Evolutionary conservation across 2,329 filamentous ascomycete genomes (phyloP).

Genomic region (Cordyceps pruinosa): DNA sequence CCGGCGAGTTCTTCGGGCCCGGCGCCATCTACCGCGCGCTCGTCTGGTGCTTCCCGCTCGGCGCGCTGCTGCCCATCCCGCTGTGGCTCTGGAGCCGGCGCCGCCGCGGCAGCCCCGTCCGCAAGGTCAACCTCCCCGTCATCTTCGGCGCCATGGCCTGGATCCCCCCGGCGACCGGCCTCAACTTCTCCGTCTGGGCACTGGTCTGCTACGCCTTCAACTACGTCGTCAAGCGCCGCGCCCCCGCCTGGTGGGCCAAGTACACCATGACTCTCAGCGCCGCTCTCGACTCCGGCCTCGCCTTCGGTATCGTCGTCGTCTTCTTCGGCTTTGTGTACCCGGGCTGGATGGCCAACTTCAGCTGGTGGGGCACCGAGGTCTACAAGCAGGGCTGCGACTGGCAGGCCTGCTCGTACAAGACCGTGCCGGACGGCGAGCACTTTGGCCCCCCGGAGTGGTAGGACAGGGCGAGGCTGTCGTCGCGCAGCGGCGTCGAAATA

Average conservation of each 20-base stretch:
- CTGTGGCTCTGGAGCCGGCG: conserved; percentile 65
- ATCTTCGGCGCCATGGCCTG: conserved; percentile 76
- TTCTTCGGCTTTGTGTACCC: conserved; percentile 86
- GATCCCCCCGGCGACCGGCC: conserved; percentile 79
- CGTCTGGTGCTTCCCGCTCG: conserved; percentile 75
- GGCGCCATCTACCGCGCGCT: conserved; percentile 67
- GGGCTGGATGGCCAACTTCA: conserved; percentile 63
- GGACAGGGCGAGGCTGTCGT: background rate
- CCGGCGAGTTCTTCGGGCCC: conserved; percentile 72
- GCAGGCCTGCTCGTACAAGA: conserved; percentile 67
- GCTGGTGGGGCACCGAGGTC: conserved; percentile 84
- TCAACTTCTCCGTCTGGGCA: conserved; percentile 85
- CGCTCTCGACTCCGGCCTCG: conserved; percentile 74
- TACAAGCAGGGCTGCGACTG: conserved; percentile 82
- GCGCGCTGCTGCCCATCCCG: conserved; percentile 65
- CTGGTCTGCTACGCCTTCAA: conserved; percentile 84
- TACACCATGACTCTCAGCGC: conserved; percentile 87
- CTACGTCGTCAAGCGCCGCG: conserved; percentile 61
- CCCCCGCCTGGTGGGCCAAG: conserved; percentile 77
- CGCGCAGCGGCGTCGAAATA: background rate
- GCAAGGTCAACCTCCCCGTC: conserved; percentile 75
- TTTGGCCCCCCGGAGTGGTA: conserved; percentile 62
- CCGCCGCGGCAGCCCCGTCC: conserved; percentile 54
- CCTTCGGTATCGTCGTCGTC: conserved; percentile 74
- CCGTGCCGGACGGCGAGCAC: conserved; percentile 52